Base-by-base conservation (phyloP, 129 eudicot species). In the Flaveria trinervia region DNA sequence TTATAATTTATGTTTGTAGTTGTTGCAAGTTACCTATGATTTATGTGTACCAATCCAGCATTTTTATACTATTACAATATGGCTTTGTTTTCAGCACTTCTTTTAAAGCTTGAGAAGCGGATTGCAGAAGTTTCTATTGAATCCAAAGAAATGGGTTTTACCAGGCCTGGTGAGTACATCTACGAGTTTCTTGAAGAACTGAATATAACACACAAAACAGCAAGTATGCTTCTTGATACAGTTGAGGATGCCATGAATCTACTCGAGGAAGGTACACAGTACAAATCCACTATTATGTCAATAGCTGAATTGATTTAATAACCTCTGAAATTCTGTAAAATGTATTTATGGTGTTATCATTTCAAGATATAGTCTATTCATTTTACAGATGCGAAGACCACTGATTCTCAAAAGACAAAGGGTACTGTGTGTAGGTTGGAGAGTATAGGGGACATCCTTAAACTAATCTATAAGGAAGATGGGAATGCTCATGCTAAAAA, bases 121-220 rank as follows among this genome's bases (percentile, higher is more conserved):
- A 91, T 94, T 65, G 85, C 90, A 60, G 97, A 91, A 83, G 85
- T 94, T 80, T 88, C 84, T 46, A 89, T 94, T 76, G 90, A 83
- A 60, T 94, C 98, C 71, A 94, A 84, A 76, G 98, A 94, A 72
- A 69, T 83, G 75, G 98, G 98, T 44, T 94, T 91, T 76, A 94
- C 98, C 28, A 89, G 85, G 83, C 93, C 97, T 69, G 98, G 97
- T 1, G 88, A 96, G 20, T 94, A 91, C 79, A 91, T 94, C 66
- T 94, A 91, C 83, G 93, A 91, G 83, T 83, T 94, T 41, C 92
- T 94, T 77, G 86, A 82, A 70, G 97, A 91, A 48, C 79, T 94
- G 56, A 89, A 91, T 71, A 84, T 91, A 51, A 91, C 86, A 23
- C 77, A 77, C 30, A 81, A 82, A 41, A 91, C 98, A 33, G 89